Evolutionary conservation across 305 asterid genomes (phyloP).

Genomic region (Fraxinus ornus): DNA sequence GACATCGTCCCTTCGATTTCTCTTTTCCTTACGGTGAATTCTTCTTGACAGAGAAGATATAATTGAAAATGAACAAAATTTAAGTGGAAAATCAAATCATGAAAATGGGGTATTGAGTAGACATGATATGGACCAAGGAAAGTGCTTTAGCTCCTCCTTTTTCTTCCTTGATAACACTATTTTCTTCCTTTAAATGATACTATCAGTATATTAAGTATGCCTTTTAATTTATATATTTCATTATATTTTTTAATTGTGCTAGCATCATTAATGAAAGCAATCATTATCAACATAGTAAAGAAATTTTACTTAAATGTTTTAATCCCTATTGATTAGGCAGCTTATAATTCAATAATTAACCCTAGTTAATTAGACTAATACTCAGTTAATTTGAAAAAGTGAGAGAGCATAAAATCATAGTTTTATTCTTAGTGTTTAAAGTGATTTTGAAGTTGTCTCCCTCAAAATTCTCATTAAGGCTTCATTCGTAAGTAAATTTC

Average conservation of each 20-base stretch:
- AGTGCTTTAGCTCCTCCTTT: constrained; percentile 53
- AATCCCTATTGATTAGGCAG: constrained; percentile 34
- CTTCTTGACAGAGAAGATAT: constrained; percentile 1
- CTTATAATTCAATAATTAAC: constrained; percentile 33
- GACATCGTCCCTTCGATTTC: constrained; percentile 8
- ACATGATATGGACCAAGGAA: constrained; percentile 62
- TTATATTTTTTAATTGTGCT: constrained; percentile 22
- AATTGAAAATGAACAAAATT: constrained; percentile 13
- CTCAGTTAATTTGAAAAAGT: constrained; percentile 13
- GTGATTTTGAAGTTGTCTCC: constrained; percentile 35
- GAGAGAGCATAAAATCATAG: constrained; percentile 32
- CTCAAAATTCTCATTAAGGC: constrained; percentile 28
- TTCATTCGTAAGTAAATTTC: constrained; percentile 15
- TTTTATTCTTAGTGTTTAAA: constrained; percentile 31
- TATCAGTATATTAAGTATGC: constrained; percentile 36
- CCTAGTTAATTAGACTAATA: constrained; percentile 28
- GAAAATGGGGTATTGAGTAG: constrained; percentile 39
- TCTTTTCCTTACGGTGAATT: background rate
- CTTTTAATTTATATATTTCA: constrained; percentile 19
- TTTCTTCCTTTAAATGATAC: constrained; percentile 64
- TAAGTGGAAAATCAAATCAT: constrained; percentile 45
- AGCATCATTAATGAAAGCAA: constrained; percentile 40
- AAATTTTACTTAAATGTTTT: constrained; percentile 16
- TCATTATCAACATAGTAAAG: constrained; percentile 45
- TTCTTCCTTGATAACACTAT: constrained; percentile 44